Evolutionary conservation across 768 basidiomycete genomes (phyloP), one percentile per base, ranked within the genome.

Genomic region (Rhizopogon vesiculosus): DNA sequence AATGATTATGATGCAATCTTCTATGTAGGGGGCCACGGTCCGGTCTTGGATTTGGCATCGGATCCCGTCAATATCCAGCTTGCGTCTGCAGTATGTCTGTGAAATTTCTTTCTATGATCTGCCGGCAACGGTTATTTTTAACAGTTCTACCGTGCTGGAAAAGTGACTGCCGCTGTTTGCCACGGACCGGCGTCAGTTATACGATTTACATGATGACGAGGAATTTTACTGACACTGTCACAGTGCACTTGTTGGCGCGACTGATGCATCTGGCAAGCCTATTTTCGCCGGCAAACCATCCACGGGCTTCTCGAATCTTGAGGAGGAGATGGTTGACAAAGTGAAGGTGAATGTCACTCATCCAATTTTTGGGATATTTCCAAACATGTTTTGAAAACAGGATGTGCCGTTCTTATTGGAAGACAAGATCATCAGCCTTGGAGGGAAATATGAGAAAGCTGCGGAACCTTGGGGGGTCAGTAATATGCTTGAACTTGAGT

Each of bases 21-120:
- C 71, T 89, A 89, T 64, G 78, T 88, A 54, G 91, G 90, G 42
- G 89, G 91, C 33, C 87, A 90, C 63, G 88, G 88, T 0, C 88
- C 90, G 12, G 80, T 86, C 39, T 74, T 92, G 44, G 90, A 92
- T 68, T 77, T 92, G 40, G 70, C 89, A 2, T 61, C 59, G 10
- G 83, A 91, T 67, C 66, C 76, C 2, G 67, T 71, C 42, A 86
- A 87, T 66, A 76, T 74, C 59, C 76, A 78, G 61, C 74, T 91
- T 48, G 80, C 79, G 28, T 78, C 78, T 22, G 70, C 83, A 56
- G 86, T 82, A 62, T 56, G 75, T 68, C 13, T 22, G 43, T 13
- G 45, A 55, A 35, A 33, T 33, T 12, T n/a, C 33, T 25, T 25
- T 19, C 13, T 28, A 51, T 51, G 31, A 53, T 18, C 51, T 44